Base-by-base conservation (phyloP, 768 basidiomycete genomes). In the Mycena metata region DNA sequence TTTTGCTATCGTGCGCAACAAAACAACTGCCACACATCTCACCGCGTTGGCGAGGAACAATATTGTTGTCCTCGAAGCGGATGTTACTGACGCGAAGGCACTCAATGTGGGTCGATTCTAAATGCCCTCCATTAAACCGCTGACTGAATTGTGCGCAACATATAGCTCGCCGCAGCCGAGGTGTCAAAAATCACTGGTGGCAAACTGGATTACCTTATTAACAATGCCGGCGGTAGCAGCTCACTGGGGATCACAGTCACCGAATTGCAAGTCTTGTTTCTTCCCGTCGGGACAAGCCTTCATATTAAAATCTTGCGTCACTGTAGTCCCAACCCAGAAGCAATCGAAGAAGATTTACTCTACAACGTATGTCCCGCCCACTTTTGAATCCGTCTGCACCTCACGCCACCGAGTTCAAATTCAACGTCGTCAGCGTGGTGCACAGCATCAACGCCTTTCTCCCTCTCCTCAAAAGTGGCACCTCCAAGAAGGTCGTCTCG, bases 401-500 rank as follows among this genome's bases (percentile, higher is more conserved):
- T 36, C 17, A 39, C 35, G 17, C 33, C 16, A 23, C 13, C 23
- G n/a, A 64, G 62, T 47, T 64, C 52, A 43, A 33, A 35, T 19
- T 23, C 19, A 64, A 64, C 51, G 45, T 52, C 30, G 19, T 64
- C 42, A 23, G 62, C 19, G 47, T 33, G 7, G 62, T 55, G 10
- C 62, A 64, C 33, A 43, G 51, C 52, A 64, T 21, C 62, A 64
- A 64, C 33, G 62, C 43, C 12, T 55, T 64, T 26, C 62, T 64
- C 21, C 62, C 62, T 17, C 62, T 64, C 5, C 52, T 64, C 30
- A 26, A 23, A 8, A 42, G 45, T 5, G 76, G 81, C 11, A 23
- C 73, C 17, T 47, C 66, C 21, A 80, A 82, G 74, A 81, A 79
- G 64, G 79, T 83, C 49, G 69, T 82, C 68, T 72, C 77, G 1